Base-by-base conservation (phyloP, 2,329 filamentous ascomycete species). In the Ascosphaera apis region DNA sequence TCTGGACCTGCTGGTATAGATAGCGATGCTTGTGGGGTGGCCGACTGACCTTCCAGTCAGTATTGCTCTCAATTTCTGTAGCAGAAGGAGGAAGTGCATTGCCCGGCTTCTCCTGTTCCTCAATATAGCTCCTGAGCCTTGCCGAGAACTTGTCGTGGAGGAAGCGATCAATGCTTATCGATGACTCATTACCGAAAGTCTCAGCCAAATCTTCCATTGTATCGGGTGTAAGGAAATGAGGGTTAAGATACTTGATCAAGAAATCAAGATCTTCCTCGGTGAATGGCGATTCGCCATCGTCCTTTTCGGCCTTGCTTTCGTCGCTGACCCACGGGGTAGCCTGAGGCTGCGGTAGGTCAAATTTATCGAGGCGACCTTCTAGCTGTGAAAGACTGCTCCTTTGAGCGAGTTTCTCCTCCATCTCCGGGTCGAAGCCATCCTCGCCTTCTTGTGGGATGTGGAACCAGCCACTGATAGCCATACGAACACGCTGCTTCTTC, bases 401-500 rank as follows among this genome's bases (percentile, higher is more conserved):
- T 53, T 82, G 76, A 9, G 80, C 81, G 42, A 91, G 70, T 51
- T 76, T 78, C 60, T 91, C 82, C 54, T 95, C 86, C 37, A 88
- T 66, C 3, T 86, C 88, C 50, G 78, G 63, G 45, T 91, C 72
- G 47, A 77, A 98, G 31, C 88, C 88, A 17, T 91, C 82, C 54
- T 98, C 88, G 38, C 86, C 86, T 45, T 79, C 60, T 57, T 98
- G 88, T 0, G 88, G 88, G 43, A 98, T 95, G 56, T 98, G 88
- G 55, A 91, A 98, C 88, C 88, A 98, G 36, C 88, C 88, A 51
- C 82, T 92, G 50, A 98, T 92, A 35, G 88, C 88, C 86, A 98
- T 95, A 45, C 88, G 75, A 34, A 93, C 72, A 6, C 57, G 52
- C 41, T 50, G 66, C 53, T 65, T 71, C 51, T 65, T 66, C 37